Base-by-base conservation (phyloP, 495 filamentous ascomycete species). In the Cercophora scortea region DNA sequence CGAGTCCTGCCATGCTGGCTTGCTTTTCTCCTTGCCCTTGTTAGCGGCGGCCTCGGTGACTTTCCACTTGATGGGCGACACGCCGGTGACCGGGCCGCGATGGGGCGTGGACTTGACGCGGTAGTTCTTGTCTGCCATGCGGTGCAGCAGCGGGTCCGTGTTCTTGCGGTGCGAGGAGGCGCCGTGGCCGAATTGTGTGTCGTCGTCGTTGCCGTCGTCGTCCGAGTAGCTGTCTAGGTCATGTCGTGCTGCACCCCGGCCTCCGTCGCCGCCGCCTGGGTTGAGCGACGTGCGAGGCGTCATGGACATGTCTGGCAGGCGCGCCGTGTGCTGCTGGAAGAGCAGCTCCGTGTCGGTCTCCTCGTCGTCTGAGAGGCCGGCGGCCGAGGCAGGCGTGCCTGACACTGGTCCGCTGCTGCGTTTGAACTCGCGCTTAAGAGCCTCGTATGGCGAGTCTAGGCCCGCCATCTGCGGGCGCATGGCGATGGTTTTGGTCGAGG, bases 91-190 rank as follows among this genome's bases (percentile, higher is more conserved):
- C 11, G 25, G 45, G 16, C 53, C 55, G 50, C 74, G 87, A 47
- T 88, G 83, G 0, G 93, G 94, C 8, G 93, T 98, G 11, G 93
- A 90, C 71, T 90, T 87, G 1, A 98, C 71, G 32, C 94, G 87
- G 68, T 94, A 98, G 42, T 86, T 96, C 64, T 93, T 96, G 71
- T 96, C 89, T 8, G 89, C 81, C 36, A 97, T 75, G 52, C 86
- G 86, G 64, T 98, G 93, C 10, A 98, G 74, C 7, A 98, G 76
- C 1, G 84, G 81, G 63, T 95, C 89, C 18, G 72, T 73, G 53
- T 73, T 61, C 57, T 70, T 71, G 15, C 12, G 15, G 7, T 42
- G 61, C 25, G 25, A 25, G 25, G 25, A 25, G 25, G 25, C 25
- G 36, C 36, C 36, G 69, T 73, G 41, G 71, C 66, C 9, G 73